Evolutionary conservation across 1,284 basidiomycete genomes (phyloP), one percentile per base, ranked within the genome.

Genomic region (Ceratobasidium sp.): DNA sequence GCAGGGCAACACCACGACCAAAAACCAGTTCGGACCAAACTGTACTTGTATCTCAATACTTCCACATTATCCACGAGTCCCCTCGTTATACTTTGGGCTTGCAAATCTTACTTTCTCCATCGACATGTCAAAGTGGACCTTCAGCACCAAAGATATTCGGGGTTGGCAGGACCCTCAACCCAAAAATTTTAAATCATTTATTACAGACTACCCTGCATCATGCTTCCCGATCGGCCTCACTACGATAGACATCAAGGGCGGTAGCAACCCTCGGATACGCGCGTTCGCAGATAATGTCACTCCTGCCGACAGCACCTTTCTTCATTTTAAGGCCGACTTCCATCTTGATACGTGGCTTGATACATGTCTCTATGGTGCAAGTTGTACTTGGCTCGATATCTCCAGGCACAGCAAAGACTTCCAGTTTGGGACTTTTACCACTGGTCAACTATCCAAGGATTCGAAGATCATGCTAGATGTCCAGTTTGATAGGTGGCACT

Each of bases 141-240:
- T 71, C 49, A 57, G 50, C 34, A 69, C 53, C 38, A 56, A 25
- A 32, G 50, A 69, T 2, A 60, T 69, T 15, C 70, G 57, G 29
- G 34, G 50, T 17, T 42, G 58, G 60, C 20, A 56, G 25, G 35
- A 58, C 22, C 68, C 70, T 38, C 38, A 54, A 25, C 29, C 20
- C 2, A 34, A 56, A 10, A 52, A 68, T 2, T 40, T 35, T 20
- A 60, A 54, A 29, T 4, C 27, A 15, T 45, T 69, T 31, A 17
- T 22, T 15, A 40, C n/a, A n/a, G n/a, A n/a, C n/a, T n/a, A n/a
- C n/a, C n/a, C n/a, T n/a, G n/a, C n/a, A n/a, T n/a, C n/a, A n/a
- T n/a, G 38, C 38, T 8, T 40, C 17, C 38, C 38, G 8, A 17
- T 40, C 38, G 38, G 38, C 17, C 38, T 40, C 38, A 40, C 7